Percentiles rank a stretch among this genome's conserved stretches.
Conservation (phyloP, 2,329 filamentous ascomycete genomes). For the Helotiales sp. region DNA sequence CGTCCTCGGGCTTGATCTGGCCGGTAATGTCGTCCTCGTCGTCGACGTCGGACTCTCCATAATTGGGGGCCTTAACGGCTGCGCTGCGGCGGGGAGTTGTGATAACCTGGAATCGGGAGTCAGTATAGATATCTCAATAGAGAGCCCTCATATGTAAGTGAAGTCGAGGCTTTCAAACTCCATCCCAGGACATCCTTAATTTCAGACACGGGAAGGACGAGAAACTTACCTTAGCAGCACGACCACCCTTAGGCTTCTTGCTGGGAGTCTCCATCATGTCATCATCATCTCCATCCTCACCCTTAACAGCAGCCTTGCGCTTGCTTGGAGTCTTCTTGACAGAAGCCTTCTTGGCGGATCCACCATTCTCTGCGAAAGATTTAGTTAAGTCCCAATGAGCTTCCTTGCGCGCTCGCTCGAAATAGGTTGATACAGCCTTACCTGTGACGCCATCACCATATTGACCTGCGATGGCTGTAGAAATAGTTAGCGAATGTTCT, state of each 20-base stretch:
- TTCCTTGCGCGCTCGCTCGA: slow-evolving; percentile 38
- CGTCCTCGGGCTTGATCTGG: slow-evolving; percentile 7
- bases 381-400: slow-evolving; percentile 32
- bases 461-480: slow-evolving; percentile 37
- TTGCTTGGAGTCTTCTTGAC: slow-evolving; percentile 14
- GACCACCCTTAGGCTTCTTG: slow-evolving; percentile 34
- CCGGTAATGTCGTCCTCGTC: slow-evolving; percentile 13
- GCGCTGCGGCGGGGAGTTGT: background rate
- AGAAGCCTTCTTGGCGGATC: slow-evolving; percentile 20
- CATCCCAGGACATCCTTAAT: background rate
- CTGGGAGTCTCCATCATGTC: slow-evolving; percentile 21
- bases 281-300: slow-evolving; percentile 27
- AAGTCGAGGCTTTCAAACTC: background rate
- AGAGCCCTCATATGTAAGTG: background rate
- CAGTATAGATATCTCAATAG: background rate
- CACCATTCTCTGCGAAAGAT: slow-evolving; percentile 24
- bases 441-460: slow-evolving; percentile 37
- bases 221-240: slow-evolving; percentile 30
- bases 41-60: slow-evolving; percentile 22
- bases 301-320: slow-evolving; percentile 12
- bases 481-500: slow-evolving; percentile 36
- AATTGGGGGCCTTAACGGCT: slow-evolving; percentile 1
- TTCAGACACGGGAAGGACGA: background rate
- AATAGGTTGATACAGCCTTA: slow-evolving; percentile 39
- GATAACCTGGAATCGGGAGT: background rate